Conservation (phyloP, 768 basidiomycete genomes). For the Clavaria fumosa region DNA sequence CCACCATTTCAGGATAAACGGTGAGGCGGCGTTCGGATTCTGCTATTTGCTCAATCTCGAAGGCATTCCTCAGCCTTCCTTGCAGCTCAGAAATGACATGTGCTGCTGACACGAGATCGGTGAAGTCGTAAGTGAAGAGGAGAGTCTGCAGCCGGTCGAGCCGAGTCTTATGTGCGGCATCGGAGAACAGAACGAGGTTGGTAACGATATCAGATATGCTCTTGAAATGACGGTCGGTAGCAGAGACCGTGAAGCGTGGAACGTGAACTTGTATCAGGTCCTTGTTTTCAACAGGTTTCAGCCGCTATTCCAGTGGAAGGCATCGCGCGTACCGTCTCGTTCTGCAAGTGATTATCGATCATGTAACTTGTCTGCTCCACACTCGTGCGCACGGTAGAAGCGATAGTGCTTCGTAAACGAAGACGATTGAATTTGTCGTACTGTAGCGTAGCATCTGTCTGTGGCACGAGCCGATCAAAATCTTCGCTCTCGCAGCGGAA, state of each 20-base stretch:
- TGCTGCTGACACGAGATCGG: constrained; percentile 56
- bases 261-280: constrained; percentile 72
- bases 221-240: constrained; percentile 67
- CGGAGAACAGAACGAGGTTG: constrained; percentile 78
- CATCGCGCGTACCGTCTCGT: constrained; percentile 37
- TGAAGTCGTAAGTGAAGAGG: constrained; percentile 80
- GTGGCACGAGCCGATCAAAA: constrained; percentile 83
- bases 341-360: constrained; percentile 35
- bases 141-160: constrained; percentile 68
- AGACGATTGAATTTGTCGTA: constrained; percentile 94
- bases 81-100: constrained; percentile 61
- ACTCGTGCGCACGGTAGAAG: constrained; percentile 28
- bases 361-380: constrained; percentile 23
- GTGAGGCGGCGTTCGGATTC: constrained; percentile 25
- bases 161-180: constrained; percentile 68
- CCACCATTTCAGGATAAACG: constrained; percentile 32
- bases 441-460: constrained; percentile 70
- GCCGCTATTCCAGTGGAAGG: background rate
- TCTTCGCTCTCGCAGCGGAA: constrained; percentile 63
- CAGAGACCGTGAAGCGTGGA: constrained; percentile 77
- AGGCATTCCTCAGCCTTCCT: constrained; percentile 45
- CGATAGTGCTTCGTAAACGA: constrained; percentile 59
- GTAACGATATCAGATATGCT: constrained; percentile 79
- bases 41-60: constrained; percentile 33
- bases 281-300: constrained; percentile 26